Conservation (phyloP, 768 basidiomycete genomes). For the Lactarius deliciosus region DNA sequence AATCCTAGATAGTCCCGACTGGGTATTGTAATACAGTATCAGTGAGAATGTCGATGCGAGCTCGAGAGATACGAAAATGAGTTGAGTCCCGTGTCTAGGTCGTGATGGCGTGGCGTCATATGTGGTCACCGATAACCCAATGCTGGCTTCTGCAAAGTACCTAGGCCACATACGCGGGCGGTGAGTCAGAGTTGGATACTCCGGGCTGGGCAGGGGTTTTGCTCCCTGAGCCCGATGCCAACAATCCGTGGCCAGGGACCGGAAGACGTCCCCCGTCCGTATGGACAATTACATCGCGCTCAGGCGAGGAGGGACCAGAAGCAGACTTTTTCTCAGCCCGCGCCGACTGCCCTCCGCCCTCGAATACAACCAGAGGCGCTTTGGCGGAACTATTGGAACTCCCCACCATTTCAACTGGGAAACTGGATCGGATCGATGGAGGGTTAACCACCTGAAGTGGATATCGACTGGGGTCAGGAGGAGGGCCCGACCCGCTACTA, state of each 20-base stretch:
- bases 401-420: background rate
- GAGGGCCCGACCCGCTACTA: background rate
- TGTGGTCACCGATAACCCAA: background rate
- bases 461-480: slow-evolving; percentile 7
- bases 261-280: slow-evolving; percentile 10
- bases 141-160: background rate
- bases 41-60: background rate
- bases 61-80: background rate
- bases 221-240: background rate
- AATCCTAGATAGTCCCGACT: background rate
- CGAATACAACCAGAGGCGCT: background rate
- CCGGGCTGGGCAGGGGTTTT: background rate
- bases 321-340: slow-evolving; percentile 10
- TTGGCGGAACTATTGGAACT: background rate
- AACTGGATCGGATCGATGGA: background rate
- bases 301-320: background rate
- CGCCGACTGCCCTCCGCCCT: background rate
- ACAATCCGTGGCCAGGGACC: background rate
- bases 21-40: background rate
- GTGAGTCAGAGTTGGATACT: background rate
- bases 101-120: background rate
- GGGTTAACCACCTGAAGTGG: slow-evolving; percentile 18
- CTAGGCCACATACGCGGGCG: slow-evolving; percentile 24
- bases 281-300: slow-evolving; percentile 4
- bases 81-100: background rate